phyloP scores from a whole-genome alignment of 306 rosid species.

The Parietaria judaica region DNA sequence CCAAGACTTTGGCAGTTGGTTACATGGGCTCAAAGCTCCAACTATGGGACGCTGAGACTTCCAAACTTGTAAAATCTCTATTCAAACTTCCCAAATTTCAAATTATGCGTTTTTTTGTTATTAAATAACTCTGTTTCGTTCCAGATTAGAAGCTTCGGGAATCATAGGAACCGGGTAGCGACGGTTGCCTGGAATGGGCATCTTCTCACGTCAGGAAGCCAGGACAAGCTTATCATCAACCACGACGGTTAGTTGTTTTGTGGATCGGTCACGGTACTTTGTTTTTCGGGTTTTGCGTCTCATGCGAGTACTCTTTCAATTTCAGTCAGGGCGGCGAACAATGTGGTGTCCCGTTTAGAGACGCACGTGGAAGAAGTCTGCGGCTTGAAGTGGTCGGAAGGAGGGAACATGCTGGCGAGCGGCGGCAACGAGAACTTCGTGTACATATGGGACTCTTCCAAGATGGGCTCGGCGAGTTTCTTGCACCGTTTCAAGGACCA shows the following conservation, averaged over 20 bases:
- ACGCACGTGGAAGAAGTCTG: slow-evolving; percentile 57
- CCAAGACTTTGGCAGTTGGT: slow-evolving; percentile 40
- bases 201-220: slow-evolving; percentile 72
- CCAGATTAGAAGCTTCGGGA: slow-evolving; percentile 48
- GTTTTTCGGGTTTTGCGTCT: not conserved
- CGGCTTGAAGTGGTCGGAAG: slow-evolving; percentile 67
- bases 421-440: slow-evolving; percentile 73
- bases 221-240: slow-evolving; percentile 54
- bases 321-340: slow-evolving; percentile 49
- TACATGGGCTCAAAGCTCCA: slow-evolving; percentile 46
- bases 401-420: slow-evolving; percentile 63
- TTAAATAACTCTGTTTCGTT: slow-evolving; percentile 5
- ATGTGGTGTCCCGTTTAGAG: slow-evolving; percentile 28
- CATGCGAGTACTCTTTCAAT: not conserved
- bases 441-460: slow-evolving; percentile 63
- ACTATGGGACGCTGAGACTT: slow-evolving; percentile 66
- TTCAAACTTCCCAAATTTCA: not conserved
- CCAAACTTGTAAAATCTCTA: slow-evolving; percentile 32
- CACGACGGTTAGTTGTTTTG: slow-evolving; percentile 45
- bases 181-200: slow-evolving; percentile 53
- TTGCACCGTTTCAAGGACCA: slow-evolving; percentile 56
- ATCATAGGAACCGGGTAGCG: slow-evolving; percentile 47
- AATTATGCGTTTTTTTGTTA: not conserved
- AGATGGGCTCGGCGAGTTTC: slow-evolving; percentile 54
- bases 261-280: not conserved